Evolutionary conservation across 306 rosid species (phyloP).

Genomic region (Vigna hirtella): DNA sequence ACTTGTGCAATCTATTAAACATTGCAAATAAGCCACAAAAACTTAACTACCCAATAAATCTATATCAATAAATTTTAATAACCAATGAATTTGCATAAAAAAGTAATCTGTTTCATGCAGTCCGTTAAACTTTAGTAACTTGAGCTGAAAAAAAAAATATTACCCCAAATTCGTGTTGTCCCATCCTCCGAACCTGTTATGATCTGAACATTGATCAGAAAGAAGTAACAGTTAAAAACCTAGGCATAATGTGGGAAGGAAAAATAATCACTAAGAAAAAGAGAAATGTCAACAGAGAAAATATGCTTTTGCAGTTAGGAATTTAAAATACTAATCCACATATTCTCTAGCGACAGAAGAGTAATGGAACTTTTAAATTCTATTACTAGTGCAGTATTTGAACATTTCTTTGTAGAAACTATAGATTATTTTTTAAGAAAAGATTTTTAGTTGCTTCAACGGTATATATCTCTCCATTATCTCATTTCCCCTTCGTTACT

Average conservation of each 20-base stretch:
- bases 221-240: conserved; percentile 42
- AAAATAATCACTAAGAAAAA: background rate
- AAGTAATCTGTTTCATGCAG: background rate
- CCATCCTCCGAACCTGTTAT: conserved; percentile 98
- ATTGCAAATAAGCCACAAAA: conserved; percentile 44
- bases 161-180: conserved; percentile 92
- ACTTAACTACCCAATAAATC: conserved; percentile 26
- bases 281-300: conserved; percentile 29
- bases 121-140: conserved; percentile 29
- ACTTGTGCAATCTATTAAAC: conserved; percentile 79
- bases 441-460: conserved; percentile 4
- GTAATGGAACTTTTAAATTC: conserved; percentile 25
- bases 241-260: conserved; percentile 18
- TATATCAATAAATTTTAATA: conserved; percentile 25
- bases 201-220: conserved; percentile 62
- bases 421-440: conserved; percentile 10
- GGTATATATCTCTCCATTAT: background rate
- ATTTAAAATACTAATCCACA: conserved; percentile 20
- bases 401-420: conserved; percentile 11
- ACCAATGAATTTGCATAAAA: conserved; percentile 10
- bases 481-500: conserved; percentile 8
- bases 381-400: conserved; percentile 3
- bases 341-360: conserved; percentile 11
- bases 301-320: conserved; percentile 3
- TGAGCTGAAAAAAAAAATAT: conserved; percentile 17